Conservation (phyloP, 257 asterid species). For the Przewalskia tangutica region DNA sequence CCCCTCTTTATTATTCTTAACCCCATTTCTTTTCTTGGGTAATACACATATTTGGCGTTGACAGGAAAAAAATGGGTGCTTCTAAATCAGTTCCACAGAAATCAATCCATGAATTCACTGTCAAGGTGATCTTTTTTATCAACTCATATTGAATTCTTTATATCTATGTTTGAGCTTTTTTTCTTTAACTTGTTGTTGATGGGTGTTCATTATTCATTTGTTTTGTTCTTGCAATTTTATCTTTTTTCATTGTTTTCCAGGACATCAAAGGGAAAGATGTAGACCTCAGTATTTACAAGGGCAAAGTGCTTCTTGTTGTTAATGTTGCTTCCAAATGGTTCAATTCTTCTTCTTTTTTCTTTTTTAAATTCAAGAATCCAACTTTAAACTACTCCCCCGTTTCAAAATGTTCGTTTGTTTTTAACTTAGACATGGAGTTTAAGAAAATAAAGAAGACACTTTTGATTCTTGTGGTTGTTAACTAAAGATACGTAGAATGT, state of each 20-base stretch:
- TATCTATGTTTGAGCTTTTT: neutral
- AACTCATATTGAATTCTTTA: neutral
- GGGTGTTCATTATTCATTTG: neutral
- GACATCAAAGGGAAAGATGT: conserved; percentile 58
- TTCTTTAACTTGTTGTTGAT: neutral
- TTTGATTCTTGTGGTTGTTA: too few species aligned
- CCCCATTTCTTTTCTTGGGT: neutral
- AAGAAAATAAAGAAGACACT: too few species aligned
- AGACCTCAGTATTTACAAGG: conserved; percentile 49
- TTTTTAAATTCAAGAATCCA: neutral
- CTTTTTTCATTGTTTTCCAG: conserved; percentile 21
- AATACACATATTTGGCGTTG: neutral
- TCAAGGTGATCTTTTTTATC: conserved; percentile 36
- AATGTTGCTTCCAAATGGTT: conserved; percentile 98
- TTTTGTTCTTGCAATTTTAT: neutral
- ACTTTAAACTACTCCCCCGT: neutral
- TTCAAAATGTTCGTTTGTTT: too few species aligned
- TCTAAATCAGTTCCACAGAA: conserved; percentile 37
- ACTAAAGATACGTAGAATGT: too few species aligned
- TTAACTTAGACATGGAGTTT: too few species aligned
- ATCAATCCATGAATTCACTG: conserved; percentile 68
- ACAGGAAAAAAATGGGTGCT: conserved; percentile 36
- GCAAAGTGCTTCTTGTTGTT: conserved; percentile 83
- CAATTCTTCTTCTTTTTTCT: neutral
- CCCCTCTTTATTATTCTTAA: neutral